Conservation (phyloP, 192 early-diverging fungal genomes). For the Coemansia sp. region DNA sequence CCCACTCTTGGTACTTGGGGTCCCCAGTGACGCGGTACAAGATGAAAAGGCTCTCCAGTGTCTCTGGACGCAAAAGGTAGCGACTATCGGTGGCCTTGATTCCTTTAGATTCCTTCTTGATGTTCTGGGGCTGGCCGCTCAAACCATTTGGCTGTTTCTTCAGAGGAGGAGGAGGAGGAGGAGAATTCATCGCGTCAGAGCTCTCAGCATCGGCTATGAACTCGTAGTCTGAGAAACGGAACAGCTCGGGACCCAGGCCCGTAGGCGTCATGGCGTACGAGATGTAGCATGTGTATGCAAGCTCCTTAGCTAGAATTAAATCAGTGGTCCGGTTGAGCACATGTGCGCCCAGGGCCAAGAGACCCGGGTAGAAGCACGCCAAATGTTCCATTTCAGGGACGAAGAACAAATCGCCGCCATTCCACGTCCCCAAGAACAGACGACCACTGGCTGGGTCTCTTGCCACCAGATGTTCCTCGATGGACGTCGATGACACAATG, state of each 20-base stretch:
- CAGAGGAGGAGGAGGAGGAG: too few species aligned
- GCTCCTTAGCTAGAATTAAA: slow-evolving; percentile 75
- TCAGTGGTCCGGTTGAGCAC: slow-evolving; percentile 61
- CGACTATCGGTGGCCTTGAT: slow-evolving; percentile 2
- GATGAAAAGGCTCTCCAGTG: slow-evolving; percentile 84
- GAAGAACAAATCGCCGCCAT: slow-evolving; percentile 13
- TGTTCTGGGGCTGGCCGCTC: not conserved
- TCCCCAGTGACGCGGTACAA: slow-evolving; percentile 86
- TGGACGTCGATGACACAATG: slow-evolving; percentile 62
- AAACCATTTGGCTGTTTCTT: not conserved
- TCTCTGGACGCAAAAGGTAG: slow-evolving; percentile 84
- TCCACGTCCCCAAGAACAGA: slow-evolving; percentile 23
- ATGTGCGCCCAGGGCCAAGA: slow-evolving; percentile 72
- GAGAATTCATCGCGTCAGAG: slow-evolving; percentile 14
- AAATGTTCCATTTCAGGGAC: slow-evolving; percentile 91
- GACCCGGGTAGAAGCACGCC: slow-evolving; percentile 92
- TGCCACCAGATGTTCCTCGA: slow-evolving; percentile 57
- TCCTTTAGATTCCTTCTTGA: not conserved
- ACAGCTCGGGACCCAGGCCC: slow-evolving; percentile 82
- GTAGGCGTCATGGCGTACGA: slow-evolving; percentile 79
- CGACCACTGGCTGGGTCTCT: slow-evolving; percentile 11
- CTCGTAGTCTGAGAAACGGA: slow-evolving; percentile 57
- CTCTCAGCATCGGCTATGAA: slow-evolving; percentile 12
- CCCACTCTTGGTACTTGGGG: slow-evolving; percentile 73
- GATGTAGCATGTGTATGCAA: slow-evolving; percentile 75